Percentiles rank a stretch among this genome's conserved stretches.
These are phyloP conservation scores for Pichia membranifaciens DNA, from an alignment of 805 yeast genomes.

Conservation along the genomic window DNA sequence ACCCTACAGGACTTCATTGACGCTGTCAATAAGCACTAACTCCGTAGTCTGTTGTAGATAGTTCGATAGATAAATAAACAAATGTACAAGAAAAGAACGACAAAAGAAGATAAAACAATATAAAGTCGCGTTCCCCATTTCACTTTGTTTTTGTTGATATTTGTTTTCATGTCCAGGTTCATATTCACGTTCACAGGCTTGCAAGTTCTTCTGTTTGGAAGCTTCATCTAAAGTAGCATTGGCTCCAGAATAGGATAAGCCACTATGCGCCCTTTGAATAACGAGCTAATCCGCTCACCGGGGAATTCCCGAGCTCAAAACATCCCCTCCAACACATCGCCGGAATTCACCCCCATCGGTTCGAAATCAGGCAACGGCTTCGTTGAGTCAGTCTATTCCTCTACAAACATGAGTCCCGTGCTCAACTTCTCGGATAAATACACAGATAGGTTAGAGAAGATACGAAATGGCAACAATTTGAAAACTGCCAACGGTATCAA, in stretches of 20 bases:
- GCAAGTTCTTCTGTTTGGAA: too few species aligned
- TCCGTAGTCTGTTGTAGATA: background rate
- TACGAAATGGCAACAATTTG: background rate
- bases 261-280: background rate
- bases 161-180: too few species aligned
- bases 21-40: conserved; percentile 25
- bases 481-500: background rate
- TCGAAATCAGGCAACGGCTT: conserved; percentile 5
- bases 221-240: too few species aligned
- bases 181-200: too few species aligned
- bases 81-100: too few species aligned
- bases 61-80: too few species aligned
- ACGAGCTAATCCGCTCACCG: background rate
- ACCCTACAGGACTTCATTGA: conserved; percentile 53
- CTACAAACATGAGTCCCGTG: conserved; percentile 6
- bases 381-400: background rate
- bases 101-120: background rate
- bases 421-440: conserved; percentile 2
- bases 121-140: conserved; percentile 4
- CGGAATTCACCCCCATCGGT: conserved; percentile 16
- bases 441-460: background rate
- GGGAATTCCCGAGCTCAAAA: background rate
- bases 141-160: background rate
- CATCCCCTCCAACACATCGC: background rate
- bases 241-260: too few species aligned